Base-by-base conservation (phyloP, 148 eudicot genomes). In the Selenicereus undatus region DNA sequence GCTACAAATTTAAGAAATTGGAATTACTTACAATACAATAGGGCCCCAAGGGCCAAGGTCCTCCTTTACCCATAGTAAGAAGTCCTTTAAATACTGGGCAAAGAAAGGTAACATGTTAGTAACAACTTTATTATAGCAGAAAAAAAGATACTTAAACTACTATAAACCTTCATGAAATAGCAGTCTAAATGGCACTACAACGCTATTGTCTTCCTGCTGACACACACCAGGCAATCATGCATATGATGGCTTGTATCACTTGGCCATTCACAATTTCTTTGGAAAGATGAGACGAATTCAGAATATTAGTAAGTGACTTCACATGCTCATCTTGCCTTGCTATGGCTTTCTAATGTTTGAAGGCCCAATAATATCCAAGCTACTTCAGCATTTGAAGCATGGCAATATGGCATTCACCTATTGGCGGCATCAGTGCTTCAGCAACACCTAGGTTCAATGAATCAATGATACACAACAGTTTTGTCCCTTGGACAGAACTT, bases 11-110 rank as follows among this genome's bases (percentile, higher is more conserved):
- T 48, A 62, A 56, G 36, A n/a, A 79, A 27, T 26, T 30, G 12
- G 16, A 84, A 72, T 79, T 73, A 92, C 98, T 92, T 91, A 96
- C 99, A 96, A 87, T 68, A 87, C 91, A 78, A 92, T 85, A 71
- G 99, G 99, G 78, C 98, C 99, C 99, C 98, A 96, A 77, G 92
- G 90, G 73, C 99, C 99, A 88, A 96, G 94, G 89, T 96, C 99
- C 81, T 92, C 89, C 85, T 96, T 87, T 76, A 96, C 86, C 95
- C 97, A 96, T 79, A 89, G 71, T 82, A 96, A 88, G 87, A 96
- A 93, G 79, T 88, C 94, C 79, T 91, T 93, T 84, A 93, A 77
- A 76, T 90, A 84, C 99, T 93, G 93, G 43, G 82, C 42, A 64
- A 85, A 50, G 58, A 83, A 52, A 79, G 22, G 36, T 50, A 78